Evolutionary conservation across 176 grass and related monocot species (phyloP), one percentile per base, ranked within the genome.

Genomic region (Cymbopogon citratus): DNA sequence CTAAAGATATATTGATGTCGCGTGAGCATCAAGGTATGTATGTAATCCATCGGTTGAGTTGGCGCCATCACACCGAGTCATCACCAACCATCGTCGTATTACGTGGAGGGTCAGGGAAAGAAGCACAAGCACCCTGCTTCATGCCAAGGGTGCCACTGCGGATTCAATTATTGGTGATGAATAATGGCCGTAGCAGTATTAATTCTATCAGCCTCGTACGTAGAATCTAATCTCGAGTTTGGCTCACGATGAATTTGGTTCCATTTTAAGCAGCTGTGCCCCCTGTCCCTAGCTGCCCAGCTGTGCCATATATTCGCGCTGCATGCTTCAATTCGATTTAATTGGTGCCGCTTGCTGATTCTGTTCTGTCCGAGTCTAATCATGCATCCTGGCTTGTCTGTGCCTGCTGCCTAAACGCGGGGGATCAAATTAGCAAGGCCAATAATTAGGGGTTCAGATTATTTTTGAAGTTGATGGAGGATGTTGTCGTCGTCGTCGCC

Each of bases 1-100:
- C n/a, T n/a, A n/a, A n/a, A n/a, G n/a, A 15, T 60, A 16, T 15
- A n/a, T n/a, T 27, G 19, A 28, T 74, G 59, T 88, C 67, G 68
- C 86, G 66, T 78, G 75, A 79, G 59, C 1, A 49, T 23, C 18
- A 84, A 84, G 82, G 33, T 28, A 27, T 62, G n/a, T 10, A 40
- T 23, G 87, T 15, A 51, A 12, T 9, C 49, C 13, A 14, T 38
- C 44, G 29, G 87, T 85, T 89, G 83, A 43, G 73, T 28, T 24
- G 87, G 34, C n/a, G 43, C 87, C 76, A 28, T 83, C 86, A 33
- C 25, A 74, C 71, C 26, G 40, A 46, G 44, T 73, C 71, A 79
- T 65, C 76, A 66, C 40, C 11, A 33, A 66, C 39, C 25, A 34
- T 51, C 71, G 4, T 21, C 26, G 31, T 36, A 52, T 18, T 52